Base-by-base conservation (phyloP, 2,329 filamentous ascomycete species). In the Cladosporium sp. region DNA sequence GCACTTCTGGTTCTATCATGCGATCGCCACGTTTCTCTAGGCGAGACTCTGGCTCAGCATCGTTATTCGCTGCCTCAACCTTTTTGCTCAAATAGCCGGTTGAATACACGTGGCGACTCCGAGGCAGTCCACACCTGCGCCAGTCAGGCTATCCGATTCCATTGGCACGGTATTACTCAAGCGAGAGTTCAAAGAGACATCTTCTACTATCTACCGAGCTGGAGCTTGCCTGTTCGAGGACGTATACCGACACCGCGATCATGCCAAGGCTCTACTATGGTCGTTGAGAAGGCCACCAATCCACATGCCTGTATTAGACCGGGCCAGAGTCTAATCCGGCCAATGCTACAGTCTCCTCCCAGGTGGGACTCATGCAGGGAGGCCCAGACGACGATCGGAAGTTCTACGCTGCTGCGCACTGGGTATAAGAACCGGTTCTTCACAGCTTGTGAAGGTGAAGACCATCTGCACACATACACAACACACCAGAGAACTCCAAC, bases 201-300 rank as follows among this genome's bases (percentile, higher is more conserved):
- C n/a, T 11, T 21, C 7, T 21, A 12, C 11, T n/a, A 47, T 47
- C n/a, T 47, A 47, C n/a, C 41, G 41, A 21, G 3, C 41, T 21
- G 41, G 41, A 21, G n/a, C n/a, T 21, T 47, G 41, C 41, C 41
- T 21, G 8, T 47, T 47, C n/a, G 41, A 47, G n/a, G 41, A 21
- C 12, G 10, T n/a, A 47, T 21, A 47, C 41, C 41, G 41, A 47
- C 10, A 47, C 41, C n/a, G n/a, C n/a, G 41, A 47, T n/a, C n/a
- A 47, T 21, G 41, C 41, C 41, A 47, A 47, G 41, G 41, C 41
- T 47, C n/a, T 47, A 47, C 41, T 47, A 24, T 47, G 41, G 41
- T 47, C 41, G 41, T 47, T 47, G 41, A 47, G 41, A 47, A 47
- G 41, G 41, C 41, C 41, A 47, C 41, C n/a, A 47, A 47, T 47